Evolutionary conservation across 306 rosid genomes (phyloP), one percentile per base, ranked within the genome.

Genomic region (Vigna mungo): DNA sequence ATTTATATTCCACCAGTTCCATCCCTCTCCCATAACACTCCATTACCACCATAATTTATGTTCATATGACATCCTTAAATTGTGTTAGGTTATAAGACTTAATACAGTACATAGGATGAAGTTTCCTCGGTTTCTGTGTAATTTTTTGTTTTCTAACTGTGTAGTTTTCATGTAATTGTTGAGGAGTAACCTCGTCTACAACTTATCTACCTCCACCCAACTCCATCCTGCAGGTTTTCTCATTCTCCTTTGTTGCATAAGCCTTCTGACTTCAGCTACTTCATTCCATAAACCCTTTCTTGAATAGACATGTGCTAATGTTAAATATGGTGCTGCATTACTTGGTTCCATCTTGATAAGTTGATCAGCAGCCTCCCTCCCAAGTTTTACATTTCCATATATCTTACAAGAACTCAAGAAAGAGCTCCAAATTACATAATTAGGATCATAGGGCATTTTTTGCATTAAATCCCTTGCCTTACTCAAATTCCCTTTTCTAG

Each of bases 281-380:
- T 89, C 85, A n/a, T 68, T 56, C 91, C 93, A 87, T 66, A 87
- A 82, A 80, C 91, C 90, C 74, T 87, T 85, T 80, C 81, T 80
- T 37, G 87, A 87, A 87, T 75, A 85, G 1, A 87, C 77, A 74
- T 88, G 90, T 2, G 90, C 89, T 20, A 88, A 77, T 36, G 85
- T 83, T 62, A 88, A 69, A 80, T 86, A 85, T 23, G 88, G 90
- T 44, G 83, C 86, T 20, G 86, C 85, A 47, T 84, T 87, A 77
- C 65, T 46, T 51, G 93, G 86, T 58, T 85, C 90, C 85, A 88
- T 84, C 78, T 84, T 81, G 5, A 87, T 84, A 16, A 89, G 89
- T 62, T 76, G 69, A 73, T 81, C 54, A 6, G 90, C 89, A 69
- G 92, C 90, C 80, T 85, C 86, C 77, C 72, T 83, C 64, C 92